A percentile compares a stretch with the other conserved stretches of the same genome.
Evolutionary conservation across 192 early-diverging fungal genomes (phyloP).

Genomic region (Chytriomyces hyalinus): DNA sequence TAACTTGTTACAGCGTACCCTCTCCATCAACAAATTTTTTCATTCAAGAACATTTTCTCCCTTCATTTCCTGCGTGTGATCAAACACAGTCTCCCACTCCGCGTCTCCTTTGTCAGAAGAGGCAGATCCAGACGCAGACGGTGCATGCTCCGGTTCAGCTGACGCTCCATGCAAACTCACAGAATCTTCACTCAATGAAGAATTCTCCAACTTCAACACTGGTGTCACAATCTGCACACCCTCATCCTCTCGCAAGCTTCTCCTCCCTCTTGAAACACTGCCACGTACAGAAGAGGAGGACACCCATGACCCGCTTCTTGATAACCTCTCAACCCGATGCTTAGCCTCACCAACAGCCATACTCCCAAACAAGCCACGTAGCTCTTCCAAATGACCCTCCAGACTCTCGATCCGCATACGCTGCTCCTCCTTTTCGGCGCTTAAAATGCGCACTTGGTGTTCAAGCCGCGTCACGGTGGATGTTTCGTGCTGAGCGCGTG

Average conservation of each 20-base stretch:
- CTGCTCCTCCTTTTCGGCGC: background rate
- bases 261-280: background rate
- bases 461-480: background rate
- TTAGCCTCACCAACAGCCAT: background rate
- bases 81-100: background rate
- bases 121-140: background rate
- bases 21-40: background rate
- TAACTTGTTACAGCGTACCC: no score
- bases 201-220: slow-evolving; percentile 2
- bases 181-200: background rate
- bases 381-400: background rate
- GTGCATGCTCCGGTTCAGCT: background rate
- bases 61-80: background rate
- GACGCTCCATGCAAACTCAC: background rate
- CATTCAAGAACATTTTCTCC: background rate
- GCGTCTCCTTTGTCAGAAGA: background rate
- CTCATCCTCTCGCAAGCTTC: background rate
- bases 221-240: background rate
- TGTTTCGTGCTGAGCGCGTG: background rate
- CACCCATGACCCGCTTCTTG: background rate
- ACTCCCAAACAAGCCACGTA: background rate
- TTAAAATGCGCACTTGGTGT: background rate
- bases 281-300: background rate
- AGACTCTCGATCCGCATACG: background rate
- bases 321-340: background rate